Evolutionary conservation across 495 filamentous ascomycete species (phyloP), one percentile per base, ranked within the genome.

Genomic region (Trichoderma gamsii): DNA sequence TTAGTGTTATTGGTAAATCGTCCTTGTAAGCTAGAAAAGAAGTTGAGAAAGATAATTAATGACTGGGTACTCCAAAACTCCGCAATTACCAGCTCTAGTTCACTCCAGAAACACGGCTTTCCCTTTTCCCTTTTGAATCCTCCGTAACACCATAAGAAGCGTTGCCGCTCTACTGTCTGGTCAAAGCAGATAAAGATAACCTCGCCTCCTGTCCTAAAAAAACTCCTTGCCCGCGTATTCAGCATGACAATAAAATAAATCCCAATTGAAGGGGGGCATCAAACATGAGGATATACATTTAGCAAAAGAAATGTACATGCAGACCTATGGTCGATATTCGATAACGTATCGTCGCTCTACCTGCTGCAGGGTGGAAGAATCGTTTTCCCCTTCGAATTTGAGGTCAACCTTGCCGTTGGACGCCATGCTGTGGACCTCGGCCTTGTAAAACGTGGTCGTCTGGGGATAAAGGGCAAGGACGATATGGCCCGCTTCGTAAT

Each of bases 401-500:
- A 96, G 80, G 66, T 81, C 80, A 16, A 86, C 83, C 64, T 76
- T 81, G n/a, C 79, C 75, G 16, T 75, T 74, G 2, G 79, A 78
- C 41, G 89, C 87, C 68, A 83, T 83, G 0, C 88, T 88, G 82
- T 92, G 93, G 21, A 99, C 94, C 71, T 97, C 93, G 13, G 96
- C 95, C 73, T 92, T 89, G 76, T 99, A 99, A 73, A 99, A 99
- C 0, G 94, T 97, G 2, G 95, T 97, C 12, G 96, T 99, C 68
- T 92, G 89, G 0, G 92, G 92, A 73, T 96, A 96, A 49, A 91
- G 80, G 0, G 92, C 92, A 66, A 96, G 79, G 38, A 96, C 92
- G 27, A 87, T 87, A 73, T 90, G 93, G 16, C 93, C 93, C 66
- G 86, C 79, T 1, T 93, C 82, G 72, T 94, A 93, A 13, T 89